Conservation (phyloP, 1,284 basidiomycete species). For the Puccinia novopanici region DNA sequence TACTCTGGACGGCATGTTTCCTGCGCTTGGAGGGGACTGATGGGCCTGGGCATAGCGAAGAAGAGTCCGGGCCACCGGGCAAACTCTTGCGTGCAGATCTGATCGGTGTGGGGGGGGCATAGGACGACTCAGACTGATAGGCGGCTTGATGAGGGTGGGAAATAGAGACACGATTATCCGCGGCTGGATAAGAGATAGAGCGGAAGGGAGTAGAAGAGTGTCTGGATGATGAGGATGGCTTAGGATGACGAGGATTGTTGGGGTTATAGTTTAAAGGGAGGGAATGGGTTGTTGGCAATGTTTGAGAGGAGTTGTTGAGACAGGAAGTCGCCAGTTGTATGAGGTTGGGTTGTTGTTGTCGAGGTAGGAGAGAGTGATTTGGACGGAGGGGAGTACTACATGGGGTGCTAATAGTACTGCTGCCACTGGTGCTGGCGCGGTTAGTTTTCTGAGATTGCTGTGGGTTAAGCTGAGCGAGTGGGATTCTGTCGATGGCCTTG, state of each 20-base stretch:
- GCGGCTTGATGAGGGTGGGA: no score
- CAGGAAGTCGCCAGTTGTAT: background rate
- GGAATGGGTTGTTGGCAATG: background rate
- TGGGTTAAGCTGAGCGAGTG: background rate
- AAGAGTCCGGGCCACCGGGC: conserved; percentile 3
- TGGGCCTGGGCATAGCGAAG: background rate
- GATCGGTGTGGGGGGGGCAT: background rate
- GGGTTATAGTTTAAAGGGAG: background rate
- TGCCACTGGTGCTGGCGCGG: background rate
- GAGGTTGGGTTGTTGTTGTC: conserved; percentile 9
- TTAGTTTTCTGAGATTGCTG: background rate
- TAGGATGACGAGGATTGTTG: background rate
- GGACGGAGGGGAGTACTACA: conserved; percentile 6
- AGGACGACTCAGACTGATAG: background rate
- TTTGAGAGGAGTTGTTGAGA: background rate
- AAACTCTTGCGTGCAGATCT: conserved; percentile 7
- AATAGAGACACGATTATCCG: background rate
- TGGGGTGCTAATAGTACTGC: background rate
- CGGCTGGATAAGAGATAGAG: background rate
- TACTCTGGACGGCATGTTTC: background rate
- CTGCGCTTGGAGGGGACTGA: conserved; percentile 13
- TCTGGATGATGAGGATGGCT: background rate
- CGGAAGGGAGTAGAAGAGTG: background rate
- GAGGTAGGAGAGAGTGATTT: background rate
- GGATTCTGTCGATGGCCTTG: conserved; percentile 51